Evolutionary conservation across 352 stramenopile species (phyloP), one percentile per base, ranked within the genome.

Genomic region (Globisporangium abappressorium): DNA sequence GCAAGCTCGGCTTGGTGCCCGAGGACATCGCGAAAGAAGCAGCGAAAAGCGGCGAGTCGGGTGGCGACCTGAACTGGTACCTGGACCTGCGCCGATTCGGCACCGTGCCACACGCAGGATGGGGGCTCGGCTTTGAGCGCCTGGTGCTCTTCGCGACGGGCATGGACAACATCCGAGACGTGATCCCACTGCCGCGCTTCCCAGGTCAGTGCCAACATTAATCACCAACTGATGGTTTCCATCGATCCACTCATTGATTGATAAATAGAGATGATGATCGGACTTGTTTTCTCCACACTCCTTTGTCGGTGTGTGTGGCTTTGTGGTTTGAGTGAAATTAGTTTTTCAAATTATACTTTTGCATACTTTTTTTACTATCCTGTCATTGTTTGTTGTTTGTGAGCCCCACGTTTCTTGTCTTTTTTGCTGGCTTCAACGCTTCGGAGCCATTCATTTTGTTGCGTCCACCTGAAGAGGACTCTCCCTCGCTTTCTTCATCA

Each of bases 141-240:
- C 85, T 99, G 15, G 95, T 99, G 33, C 96, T 97, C 22, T 99
- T 99, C 70, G 89, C 98, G 12, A 99, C 94, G 33, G 96, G 97
- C 22, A 97, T 99, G 75, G 97, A 99, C 66, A 99, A 99, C 79
- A 99, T 99, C 73, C 90, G 97, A 49, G 97, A 99, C 69, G 96
- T 97, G 3, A 99, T 99, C 75, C 95, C 98, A 30, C 97, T 99
- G 56, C 97, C 97, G 41, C 85, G 97, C 43, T 99, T 96, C 77
- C 96, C 96, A 22, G 95, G 95, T n/a, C 95, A 95, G 78, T 98
- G 97, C 70, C 85, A 91, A 46, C 78, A 89, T 47, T 83, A 63
- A 24, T 49, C 41, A 8, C 6, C 41, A 22, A 22, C 41, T 18
- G 53, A 57, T 9, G 6, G 12, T 15, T 41, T 20, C 11, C 15